These are phyloP conservation scores for Scutellaria barbata DNA, from an alignment of 257 asterid species.

Conservation along the genomic window DNA sequence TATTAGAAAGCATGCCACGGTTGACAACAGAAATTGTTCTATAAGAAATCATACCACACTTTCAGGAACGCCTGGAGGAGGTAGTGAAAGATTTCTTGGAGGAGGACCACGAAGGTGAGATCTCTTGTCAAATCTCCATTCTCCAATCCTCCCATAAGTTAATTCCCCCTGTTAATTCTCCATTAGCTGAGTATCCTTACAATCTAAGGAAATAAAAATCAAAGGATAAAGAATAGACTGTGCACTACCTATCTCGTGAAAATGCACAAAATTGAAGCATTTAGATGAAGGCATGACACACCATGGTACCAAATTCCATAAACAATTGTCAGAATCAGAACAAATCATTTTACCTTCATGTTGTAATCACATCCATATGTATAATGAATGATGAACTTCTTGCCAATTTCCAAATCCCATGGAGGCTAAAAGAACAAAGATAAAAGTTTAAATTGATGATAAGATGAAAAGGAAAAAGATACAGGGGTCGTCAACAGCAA, in stretches of 20 bases:
- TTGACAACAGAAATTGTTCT: background rate
- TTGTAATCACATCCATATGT: conserved; percentile 96
- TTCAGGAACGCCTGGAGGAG: conserved; percentile 98
- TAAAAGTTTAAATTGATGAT: conserved; percentile 17
- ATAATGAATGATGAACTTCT: conserved; percentile 82
- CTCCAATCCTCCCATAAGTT: conserved; percentile 88
- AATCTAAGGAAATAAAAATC: background rate
- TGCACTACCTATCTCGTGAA: conserved; percentile 9
- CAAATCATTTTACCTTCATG: conserved; percentile 69
- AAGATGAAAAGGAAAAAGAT: background rate
- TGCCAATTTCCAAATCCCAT: conserved; percentile 79
- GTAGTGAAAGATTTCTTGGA: conserved; percentile 76
- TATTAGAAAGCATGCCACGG: background rate
- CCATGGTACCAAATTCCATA: background rate
- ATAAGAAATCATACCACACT: conserved; percentile 76
- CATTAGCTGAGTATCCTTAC: conserved; percentile 17
- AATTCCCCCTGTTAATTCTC: conserved; percentile 70
- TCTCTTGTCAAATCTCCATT: conserved; percentile 99
- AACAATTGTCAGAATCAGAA: background rate
- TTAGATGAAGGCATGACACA: conserved; percentile 23
- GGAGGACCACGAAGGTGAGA: conserved; percentile 79
- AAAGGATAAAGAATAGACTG: background rate
- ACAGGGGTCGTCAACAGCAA: conserved; percentile 29
- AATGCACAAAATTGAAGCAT: background rate
- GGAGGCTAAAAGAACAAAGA: conserved; percentile 71